Conservation (phyloP, 108 stramenopile species). For the Parmales sp. region DNA sequence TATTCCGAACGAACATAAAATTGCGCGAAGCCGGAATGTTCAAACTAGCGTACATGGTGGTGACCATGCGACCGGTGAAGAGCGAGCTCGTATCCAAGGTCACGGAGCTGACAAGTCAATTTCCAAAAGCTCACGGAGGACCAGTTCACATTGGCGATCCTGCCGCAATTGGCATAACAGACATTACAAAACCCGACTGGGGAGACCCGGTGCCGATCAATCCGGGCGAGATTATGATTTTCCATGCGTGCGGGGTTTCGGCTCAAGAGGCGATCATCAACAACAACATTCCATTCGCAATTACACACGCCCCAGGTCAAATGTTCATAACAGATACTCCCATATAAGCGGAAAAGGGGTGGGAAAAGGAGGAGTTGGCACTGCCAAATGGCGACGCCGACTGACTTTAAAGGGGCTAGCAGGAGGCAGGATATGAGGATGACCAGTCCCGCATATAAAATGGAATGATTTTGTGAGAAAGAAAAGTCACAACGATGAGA, state of each 20-base stretch:
- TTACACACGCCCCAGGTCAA: slow-evolving; percentile 78
- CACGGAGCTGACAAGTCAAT: slow-evolving; percentile 55
- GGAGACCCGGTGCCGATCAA: slow-evolving; percentile 56
- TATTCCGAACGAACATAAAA: slow-evolving; percentile 66
- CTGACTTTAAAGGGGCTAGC: too few species aligned
- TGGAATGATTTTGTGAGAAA: too few species aligned
- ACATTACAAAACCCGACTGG: slow-evolving; percentile 61
- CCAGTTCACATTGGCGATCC: slow-evolving; percentile 72
- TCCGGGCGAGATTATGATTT: slow-evolving; percentile 71
- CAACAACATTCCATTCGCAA: slow-evolving; percentile 50
- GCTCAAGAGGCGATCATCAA: slow-evolving; percentile 70
- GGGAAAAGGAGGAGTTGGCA: background rate
- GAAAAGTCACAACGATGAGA: too few species aligned
- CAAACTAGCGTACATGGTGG: slow-evolving; percentile 56
- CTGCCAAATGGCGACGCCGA: too few species aligned
- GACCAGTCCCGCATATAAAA: too few species aligned
- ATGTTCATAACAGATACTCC: slow-evolving; percentile 73
- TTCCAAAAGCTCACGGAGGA: slow-evolving; percentile 70
- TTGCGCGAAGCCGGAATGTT: slow-evolving; percentile 54
- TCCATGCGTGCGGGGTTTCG: slow-evolving; percentile 87
- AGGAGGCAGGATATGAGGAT: too few species aligned
- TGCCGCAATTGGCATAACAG: slow-evolving; percentile 49
- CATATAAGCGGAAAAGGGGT: background rate
- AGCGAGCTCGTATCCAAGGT: slow-evolving; percentile 52
- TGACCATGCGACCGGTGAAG: slow-evolving; percentile 77